These are phyloP conservation scores for Rhizoclosmatium sp. DNA, from an alignment of 192 early-diverging fungal genomes.

Conservation along the genomic window DNA sequence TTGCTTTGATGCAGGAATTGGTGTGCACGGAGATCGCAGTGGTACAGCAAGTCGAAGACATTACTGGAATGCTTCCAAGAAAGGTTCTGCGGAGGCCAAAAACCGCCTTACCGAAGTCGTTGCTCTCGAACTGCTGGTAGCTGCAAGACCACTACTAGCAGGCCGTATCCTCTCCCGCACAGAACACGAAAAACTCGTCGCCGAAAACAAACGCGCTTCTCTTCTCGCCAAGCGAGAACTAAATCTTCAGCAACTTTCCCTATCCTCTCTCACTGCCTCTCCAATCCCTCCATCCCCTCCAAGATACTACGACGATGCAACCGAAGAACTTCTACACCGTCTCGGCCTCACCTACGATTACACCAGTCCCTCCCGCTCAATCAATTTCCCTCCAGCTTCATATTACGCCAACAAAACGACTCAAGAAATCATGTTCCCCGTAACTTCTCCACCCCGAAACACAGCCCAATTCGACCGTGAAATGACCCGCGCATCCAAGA, in stretches of 20 bases:
- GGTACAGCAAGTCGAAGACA: conserved; percentile 47
- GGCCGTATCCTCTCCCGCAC: neutral
- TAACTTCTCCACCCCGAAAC: neutral
- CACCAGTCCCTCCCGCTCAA: conserved; percentile 13
- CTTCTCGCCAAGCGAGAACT: neutral
- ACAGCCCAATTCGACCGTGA: conserved; percentile 1
- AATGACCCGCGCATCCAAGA: neutral
- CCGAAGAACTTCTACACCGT: conserved; percentile 9
- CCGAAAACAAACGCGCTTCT: neutral
- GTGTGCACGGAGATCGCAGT: conserved; percentile 60
- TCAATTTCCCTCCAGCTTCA: neutral
- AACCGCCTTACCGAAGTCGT: conserved; percentile 33
- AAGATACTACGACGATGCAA: conserved; percentile 28
- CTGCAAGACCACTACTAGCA: conserved; percentile 42
- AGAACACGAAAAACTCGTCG: neutral
- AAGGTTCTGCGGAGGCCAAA: conserved; percentile 44
- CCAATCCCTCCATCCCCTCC: neutral
- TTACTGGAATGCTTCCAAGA: conserved; percentile 50
- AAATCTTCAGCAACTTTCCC: neutral
- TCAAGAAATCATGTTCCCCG: conserved; percentile 10
- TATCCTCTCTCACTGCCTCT: neutral
- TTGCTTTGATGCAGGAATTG: conserved; percentile 80
- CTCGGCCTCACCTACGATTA: conserved; percentile 9
- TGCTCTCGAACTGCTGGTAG: conserved; percentile 37
- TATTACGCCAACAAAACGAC: conserved; percentile 28